Evolutionary conservation across 768 basidiomycete genomes (phyloP).

Genomic region (Suillus alpinus): DNA sequence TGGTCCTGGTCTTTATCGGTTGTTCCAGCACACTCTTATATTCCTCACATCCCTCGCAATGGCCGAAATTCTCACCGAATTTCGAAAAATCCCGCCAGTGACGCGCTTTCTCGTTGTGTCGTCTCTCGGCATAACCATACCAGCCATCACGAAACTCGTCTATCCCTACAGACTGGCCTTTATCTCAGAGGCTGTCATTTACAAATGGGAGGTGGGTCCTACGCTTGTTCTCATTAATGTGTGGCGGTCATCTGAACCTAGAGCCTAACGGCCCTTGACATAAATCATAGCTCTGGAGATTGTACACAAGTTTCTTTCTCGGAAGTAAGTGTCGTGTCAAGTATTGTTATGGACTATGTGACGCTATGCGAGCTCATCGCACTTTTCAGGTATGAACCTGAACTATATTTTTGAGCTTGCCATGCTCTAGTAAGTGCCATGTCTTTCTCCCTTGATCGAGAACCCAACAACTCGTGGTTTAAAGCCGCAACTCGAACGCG

Average conservation of each 20-base stretch:
- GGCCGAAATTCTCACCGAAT: slow-evolving; percentile 52
- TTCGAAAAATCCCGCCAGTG: slow-evolving; percentile 81
- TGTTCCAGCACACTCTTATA: not conserved
- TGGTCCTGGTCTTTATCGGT: not conserved
- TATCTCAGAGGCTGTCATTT: slow-evolving; percentile 40
- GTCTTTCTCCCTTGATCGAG: not conserved
- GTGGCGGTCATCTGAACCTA: too few species aligned
- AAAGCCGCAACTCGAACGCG: slow-evolving; percentile 61
- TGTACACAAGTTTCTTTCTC: slow-evolving; percentile 71
- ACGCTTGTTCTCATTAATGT: slow-evolving; percentile 3
- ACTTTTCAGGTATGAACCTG: slow-evolving; percentile 25
- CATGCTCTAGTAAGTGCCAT: slow-evolving; percentile 39
- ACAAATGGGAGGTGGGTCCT: slow-evolving; percentile 49
- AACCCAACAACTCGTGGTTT: not conserved
- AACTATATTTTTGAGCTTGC: slow-evolving; percentile 40
- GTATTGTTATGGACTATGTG: not conserved
- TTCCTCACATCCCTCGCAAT: slow-evolving; percentile 24
- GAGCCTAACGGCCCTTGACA: not conserved
- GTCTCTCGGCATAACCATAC: slow-evolving; percentile 56
- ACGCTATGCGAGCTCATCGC: not conserved
- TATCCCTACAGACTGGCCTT: slow-evolving; percentile 56
- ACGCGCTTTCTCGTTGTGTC: slow-evolving; percentile 69
- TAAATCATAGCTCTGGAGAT: slow-evolving; percentile 60
- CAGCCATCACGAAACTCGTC: slow-evolving; percentile 54
- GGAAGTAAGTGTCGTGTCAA: slow-evolving; percentile 45